Percentiles rank a stretch among this genome's conserved stretches.
Evolutionary conservation across 441 rosid species (phyloP).

Genomic region (Erodium texanum): DNA sequence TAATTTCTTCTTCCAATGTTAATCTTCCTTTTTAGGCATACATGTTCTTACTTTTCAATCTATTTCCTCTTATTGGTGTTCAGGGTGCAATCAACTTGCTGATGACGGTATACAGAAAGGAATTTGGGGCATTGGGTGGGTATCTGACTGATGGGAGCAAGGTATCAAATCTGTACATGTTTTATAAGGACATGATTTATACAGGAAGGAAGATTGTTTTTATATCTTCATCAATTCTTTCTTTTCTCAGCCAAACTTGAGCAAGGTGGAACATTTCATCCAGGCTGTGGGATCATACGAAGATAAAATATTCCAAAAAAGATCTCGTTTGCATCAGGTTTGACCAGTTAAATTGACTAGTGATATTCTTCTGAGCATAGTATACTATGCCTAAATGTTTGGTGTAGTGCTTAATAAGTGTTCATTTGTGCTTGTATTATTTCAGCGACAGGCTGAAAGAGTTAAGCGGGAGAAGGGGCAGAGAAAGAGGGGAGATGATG

Average conservation of each 20-base stretch:
- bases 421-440: slow-evolving; percentile 7
- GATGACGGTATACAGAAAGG: slow-evolving; percentile 80
- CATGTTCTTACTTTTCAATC: not conserved
- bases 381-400: too few species aligned
- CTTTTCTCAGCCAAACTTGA: slow-evolving; percentile 56
- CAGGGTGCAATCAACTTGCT: slow-evolving; percentile 95
- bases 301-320: slow-evolving; percentile 78
- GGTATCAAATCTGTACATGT: slow-evolving; percentile 31
- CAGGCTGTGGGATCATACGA: slow-evolving; percentile 84
- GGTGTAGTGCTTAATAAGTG: too few species aligned
- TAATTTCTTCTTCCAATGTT: not conserved
- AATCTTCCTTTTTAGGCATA: not conserved
- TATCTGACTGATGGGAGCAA: slow-evolving; percentile 74
- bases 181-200: slow-evolving; percentile 10
- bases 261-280: slow-evolving; percentile 73
- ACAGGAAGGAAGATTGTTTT: slow-evolving; percentile 19
- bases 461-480: slow-evolving; percentile 56
- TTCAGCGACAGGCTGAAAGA: slow-evolving; percentile 76
- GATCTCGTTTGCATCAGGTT: slow-evolving; percentile 73
- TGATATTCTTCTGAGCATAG: too few species aligned
- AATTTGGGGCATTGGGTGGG: slow-evolving; percentile 47
- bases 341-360: slow-evolving; percentile 9
- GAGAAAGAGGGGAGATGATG: slow-evolving; percentile 51
- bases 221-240: slow-evolving; percentile 10
- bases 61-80: not conserved